Conservation (phyloP, 805 yeast genomes). For the Candida dajiaensis region DNA sequence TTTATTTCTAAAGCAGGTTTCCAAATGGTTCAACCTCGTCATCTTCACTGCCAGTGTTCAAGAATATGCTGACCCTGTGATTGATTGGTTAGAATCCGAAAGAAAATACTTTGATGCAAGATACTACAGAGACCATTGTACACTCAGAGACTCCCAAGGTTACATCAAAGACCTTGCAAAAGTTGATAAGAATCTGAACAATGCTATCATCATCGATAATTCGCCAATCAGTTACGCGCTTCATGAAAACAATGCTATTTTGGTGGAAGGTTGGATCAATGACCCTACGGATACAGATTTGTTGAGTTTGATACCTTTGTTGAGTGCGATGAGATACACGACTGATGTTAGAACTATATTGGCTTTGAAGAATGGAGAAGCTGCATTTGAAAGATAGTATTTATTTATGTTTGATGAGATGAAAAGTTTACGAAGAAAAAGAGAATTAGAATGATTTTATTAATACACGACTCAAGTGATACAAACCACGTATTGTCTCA, state of each 20-base stretch:
- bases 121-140: slow-evolving; percentile 76
- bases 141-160: slow-evolving; percentile 70
- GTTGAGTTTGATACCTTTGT: slow-evolving; percentile 72
- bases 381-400: slow-evolving; percentile 38
- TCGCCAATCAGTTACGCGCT: slow-evolving; percentile 85
- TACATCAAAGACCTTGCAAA: slow-evolving; percentile 70
- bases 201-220: slow-evolving; percentile 79
- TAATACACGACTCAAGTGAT: background rate
- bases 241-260: slow-evolving; percentile 83
- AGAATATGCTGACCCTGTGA: slow-evolving; percentile 96
- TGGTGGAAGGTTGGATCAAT: slow-evolving; percentile 96
- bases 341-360: slow-evolving; percentile 80
- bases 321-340: slow-evolving; percentile 68
- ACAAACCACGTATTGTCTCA: no score
- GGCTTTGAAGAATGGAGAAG: slow-evolving; percentile 69
- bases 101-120: slow-evolving; percentile 48
- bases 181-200: slow-evolving; percentile 49
- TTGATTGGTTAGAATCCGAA: slow-evolving; percentile 82
- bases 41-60: slow-evolving; percentile 92
- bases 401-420: background rate
- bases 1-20: slow-evolving; percentile 68
- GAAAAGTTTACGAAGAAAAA: background rate
- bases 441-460: background rate
- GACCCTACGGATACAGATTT: slow-evolving; percentile 90
- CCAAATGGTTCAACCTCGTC: slow-evolving; percentile 83